Evolutionary conservation across 1,284 basidiomycete species (phyloP).

Genomic region (Porogramme epimiltina): DNA sequence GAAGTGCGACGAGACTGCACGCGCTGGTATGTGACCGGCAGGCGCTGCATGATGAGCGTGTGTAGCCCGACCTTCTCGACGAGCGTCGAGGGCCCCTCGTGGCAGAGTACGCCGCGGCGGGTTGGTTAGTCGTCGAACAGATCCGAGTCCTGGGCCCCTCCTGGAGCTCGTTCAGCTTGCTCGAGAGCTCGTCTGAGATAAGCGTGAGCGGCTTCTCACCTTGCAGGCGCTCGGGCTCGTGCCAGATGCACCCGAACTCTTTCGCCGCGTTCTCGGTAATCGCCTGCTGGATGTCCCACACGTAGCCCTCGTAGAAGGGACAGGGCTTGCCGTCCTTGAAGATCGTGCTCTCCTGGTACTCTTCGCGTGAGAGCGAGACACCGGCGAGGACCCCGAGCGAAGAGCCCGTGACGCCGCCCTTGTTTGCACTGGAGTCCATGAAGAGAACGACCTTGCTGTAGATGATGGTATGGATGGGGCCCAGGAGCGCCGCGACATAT

Average conservation of each 20-base stretch:
- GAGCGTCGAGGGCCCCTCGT: conserved; percentile 89
- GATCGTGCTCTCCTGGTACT: conserved; percentile 91
- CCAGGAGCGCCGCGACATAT: too few species aligned
- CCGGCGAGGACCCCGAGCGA: conserved; percentile 96
- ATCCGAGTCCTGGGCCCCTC: conserved; percentile 87
- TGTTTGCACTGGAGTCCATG: conserved; percentile 98
- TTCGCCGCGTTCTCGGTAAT: conserved; percentile 91
- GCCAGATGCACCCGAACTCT: conserved; percentile 96
- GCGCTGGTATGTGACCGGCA: conserved; percentile 88
- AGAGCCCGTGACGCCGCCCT: conserved; percentile 97
- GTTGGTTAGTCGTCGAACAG: conserved; percentile 85
- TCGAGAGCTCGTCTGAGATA: conserved; percentile 93
- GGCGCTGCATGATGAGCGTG: conserved; percentile 71
- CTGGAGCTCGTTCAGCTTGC: conserved; percentile 85
- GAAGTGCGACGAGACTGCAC: conserved; percentile 89
- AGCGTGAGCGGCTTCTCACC: conserved; percentile 85
- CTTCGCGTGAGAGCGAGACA: conserved; percentile 82
- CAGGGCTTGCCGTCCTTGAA: conserved; percentile 90
- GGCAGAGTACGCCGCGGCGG: conserved; percentile 75
- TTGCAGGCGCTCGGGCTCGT: conserved; percentile 80
- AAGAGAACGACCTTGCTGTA: conserved; percentile 90
- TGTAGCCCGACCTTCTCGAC: conserved; percentile 88
- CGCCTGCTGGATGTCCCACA: conserved; percentile 89
- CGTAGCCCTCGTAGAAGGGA: conserved; percentile 88
- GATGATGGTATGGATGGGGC: too few species aligned